phyloP scores from a whole-genome alignment of 1,139 yeast genomes.

The Candida gigantensis region DNA sequence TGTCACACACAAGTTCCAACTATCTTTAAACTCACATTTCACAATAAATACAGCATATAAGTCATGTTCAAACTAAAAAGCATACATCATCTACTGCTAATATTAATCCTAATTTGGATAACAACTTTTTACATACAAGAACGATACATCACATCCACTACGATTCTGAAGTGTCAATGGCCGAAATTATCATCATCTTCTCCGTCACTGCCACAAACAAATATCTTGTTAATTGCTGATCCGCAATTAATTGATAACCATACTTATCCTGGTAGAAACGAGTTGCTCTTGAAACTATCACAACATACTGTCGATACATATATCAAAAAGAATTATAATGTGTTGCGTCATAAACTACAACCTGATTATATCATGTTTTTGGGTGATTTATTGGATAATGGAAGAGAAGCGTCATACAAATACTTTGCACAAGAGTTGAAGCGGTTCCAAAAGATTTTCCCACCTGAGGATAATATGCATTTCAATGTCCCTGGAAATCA shows the following conservation, averaged over 20 bases:
- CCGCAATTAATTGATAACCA: slow-evolving; percentile 50
- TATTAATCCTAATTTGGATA: slow-evolving; percentile 31
- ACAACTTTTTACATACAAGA: slow-evolving; percentile 36
- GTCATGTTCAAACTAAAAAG: slow-evolving; percentile 13
- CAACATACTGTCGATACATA: slow-evolving; percentile 53
- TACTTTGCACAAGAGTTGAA: slow-evolving; percentile 39
- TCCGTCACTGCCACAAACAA: slow-evolving; percentile 10
- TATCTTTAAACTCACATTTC: too few species aligned
- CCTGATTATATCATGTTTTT: slow-evolving; percentile 51
- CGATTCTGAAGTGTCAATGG: slow-evolving; percentile 39
- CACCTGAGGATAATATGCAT: slow-evolving; percentile 5
- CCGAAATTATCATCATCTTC: slow-evolving; percentile 16
- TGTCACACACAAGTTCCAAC: too few species aligned
- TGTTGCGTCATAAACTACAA: slow-evolving; percentile 33
- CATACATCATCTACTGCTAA: slow-evolving; percentile 25
- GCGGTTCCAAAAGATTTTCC: slow-evolving; percentile 45
- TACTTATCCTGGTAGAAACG: slow-evolving; percentile 50
- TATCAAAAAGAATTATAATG: slow-evolving; percentile 46
- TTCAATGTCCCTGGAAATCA: slow-evolving; percentile 54
- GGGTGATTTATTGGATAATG: slow-evolving; percentile 59
- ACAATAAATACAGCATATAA: too few species aligned
- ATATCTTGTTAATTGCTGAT: slow-evolving; percentile 44
- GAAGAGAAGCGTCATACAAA: slow-evolving; percentile 41
- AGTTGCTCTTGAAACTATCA: slow-evolving; percentile 37
- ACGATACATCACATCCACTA: slow-evolving; percentile 27